Base-by-base conservation (phyloP, 1,139 yeast genomes). In the Ogataea hybrid region DNA sequence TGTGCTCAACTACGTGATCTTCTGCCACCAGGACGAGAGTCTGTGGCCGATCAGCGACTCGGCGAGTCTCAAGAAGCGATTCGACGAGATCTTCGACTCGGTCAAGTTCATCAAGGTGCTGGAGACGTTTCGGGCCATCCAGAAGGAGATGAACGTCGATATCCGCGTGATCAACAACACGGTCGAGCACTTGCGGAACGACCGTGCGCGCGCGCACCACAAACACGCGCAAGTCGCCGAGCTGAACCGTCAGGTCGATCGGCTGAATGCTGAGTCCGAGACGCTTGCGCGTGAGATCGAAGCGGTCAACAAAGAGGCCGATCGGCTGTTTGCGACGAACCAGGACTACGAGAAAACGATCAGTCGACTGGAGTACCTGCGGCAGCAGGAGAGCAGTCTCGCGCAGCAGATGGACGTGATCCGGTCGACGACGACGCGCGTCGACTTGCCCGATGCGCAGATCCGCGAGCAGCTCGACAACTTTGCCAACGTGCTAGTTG, bases 41-140 rank as follows among this genome's bases (percentile, higher is more conserved):
- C 66, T 88, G 30, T 94, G 99, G 99, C 99, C 99, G 2, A 69
- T 94, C 43, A 80, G 92, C 52, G 99, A 94, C 63, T 95, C 98
- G 1, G 74, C 95, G 6, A 77, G 77, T 11, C 72, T 94, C 58
- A 94, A 94, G 65, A 90, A 90, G 64, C 75, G 92, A 46, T 94
- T 94, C 57, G 98, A 94, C 62, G 98, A 92, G 60, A 92, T 94
- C 6, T 94, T 94, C 55, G 97, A 94, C 62, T 96, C 97, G 0
- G 78, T 89, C 52, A 89, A 88, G 62, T 94, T 85, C 56, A 89
- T 97, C 1, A 90, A 87, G 59, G 96, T 95, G 1, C 68, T 92
- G 35, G 97, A 90, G 45, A 80, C 77, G 46, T 72, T 94, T 57
- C 90, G 89, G 59, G 61, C 63, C 0, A 77, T 89, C 36, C 77